Evolutionary conservation across 2,329 filamentous ascomycete species (phyloP), one percentile per base, ranked within the genome.

Genomic region (Ophiostoma quercus): DNA sequence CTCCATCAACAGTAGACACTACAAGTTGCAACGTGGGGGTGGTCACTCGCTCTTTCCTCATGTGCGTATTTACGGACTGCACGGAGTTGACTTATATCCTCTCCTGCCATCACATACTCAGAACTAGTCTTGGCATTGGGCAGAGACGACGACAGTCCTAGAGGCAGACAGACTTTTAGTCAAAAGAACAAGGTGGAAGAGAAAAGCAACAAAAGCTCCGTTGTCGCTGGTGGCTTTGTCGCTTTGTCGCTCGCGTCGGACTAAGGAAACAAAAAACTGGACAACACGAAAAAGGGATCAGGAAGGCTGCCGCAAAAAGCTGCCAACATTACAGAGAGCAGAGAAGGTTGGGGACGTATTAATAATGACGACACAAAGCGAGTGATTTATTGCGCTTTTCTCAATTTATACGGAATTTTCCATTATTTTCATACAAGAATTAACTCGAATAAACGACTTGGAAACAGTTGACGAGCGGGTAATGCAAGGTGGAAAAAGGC

Each of bases 221-320:
- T 62, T 62, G 43, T 47, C 43, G 43, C 41, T 43, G 7, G 34
- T 8, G 5, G 34, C 39, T 41, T 41, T 41, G 43, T 47, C 43
- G 43, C 51, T 22, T 57, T 57, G 60, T 63, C 60, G 60, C 60
- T 63, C 60, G 60, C 60, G 60, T 14, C 60, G 16, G 32, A 63
- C 60, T 63, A 63, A 63, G 60, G 29, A 62, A n/a, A 29, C 32
- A 29, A 63, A 63, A 63, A 34, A 63, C 32, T 63, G 60, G 60
- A 63, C 60, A 34, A 62, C 25, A 62, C 8, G 29, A 62, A 62
- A 62, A 62, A 62, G 16, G 29, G 9, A 34, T 19, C 32, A 22
- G 14, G 57, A 34, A 12, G 29, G 57, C 12, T 29, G 25, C 14
- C 51, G 12, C 39, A 41, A 25, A 57, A 57, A 47, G 19, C n/a